Percentiles rank a stretch among this genome's conserved stretches.
Evolutionary conservation across 75 land plant genomes (phyloP).

Genomic region (Chamaecyparis obtusa): DNA sequence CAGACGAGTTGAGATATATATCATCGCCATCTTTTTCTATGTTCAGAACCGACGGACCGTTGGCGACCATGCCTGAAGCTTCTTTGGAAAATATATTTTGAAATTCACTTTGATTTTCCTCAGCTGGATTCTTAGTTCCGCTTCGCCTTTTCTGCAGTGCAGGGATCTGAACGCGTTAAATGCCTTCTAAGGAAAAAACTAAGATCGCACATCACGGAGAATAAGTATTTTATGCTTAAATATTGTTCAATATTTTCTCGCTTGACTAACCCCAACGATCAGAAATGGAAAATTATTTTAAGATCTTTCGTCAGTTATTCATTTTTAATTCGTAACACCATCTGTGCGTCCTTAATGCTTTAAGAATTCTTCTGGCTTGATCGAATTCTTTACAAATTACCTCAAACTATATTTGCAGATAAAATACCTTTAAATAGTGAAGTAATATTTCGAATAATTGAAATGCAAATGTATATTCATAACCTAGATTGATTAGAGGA

Average conservation of each 20-base stretch:
- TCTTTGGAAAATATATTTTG: background rate
- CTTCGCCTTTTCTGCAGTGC: background rate
- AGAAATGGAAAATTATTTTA: background rate
- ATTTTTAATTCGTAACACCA: background rate
- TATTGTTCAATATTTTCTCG: background rate
- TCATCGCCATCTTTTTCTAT: background rate
- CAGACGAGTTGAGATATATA: background rate
- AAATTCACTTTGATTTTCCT: background rate
- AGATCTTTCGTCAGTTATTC: too few relatives aligned
- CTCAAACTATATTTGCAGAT: background rate
- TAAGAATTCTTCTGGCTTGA: background rate
- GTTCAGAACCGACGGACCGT: background rate
- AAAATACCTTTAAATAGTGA: background rate
- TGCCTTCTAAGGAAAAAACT: background rate
- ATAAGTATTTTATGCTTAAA: background rate
- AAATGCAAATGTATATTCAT: background rate
- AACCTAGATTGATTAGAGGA: background rate
- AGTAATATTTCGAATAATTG: background rate
- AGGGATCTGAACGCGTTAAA: background rate
- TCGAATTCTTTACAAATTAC: background rate
- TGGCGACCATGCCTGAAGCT: background rate
- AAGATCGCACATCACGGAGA: background rate
- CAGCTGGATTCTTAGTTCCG: background rate
- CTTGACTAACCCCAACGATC: background rate
- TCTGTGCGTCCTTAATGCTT: background rate